A percentile compares a stretch with the other conserved stretches of the same genome.
These are phyloP conservation scores for Dichotomopilus funicola DNA, from an alignment of 2,329 filamentous ascomycete species.

Conservation along the genomic window DNA sequence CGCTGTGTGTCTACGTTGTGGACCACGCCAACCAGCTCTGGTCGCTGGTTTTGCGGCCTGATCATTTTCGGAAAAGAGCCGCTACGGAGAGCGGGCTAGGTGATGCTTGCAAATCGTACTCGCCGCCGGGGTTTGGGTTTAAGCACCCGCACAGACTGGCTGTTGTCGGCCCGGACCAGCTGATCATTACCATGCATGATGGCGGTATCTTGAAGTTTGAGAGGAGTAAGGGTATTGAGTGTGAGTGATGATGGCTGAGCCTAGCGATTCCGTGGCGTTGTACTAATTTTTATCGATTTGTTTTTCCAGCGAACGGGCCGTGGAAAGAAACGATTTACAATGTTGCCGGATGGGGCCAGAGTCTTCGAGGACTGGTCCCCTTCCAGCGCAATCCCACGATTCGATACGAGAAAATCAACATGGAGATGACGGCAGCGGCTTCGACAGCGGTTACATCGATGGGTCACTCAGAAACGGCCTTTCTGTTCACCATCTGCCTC, in stretches of 20 bases:
- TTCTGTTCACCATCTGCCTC: slow-evolving; percentile 73
- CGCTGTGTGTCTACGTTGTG: slow-evolving; percentile 71
- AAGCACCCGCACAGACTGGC: slow-evolving; percentile 75
- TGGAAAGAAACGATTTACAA: slow-evolving; percentile 72
- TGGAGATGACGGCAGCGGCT: slow-evolving; percentile 62
- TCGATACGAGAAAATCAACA: slow-evolving; percentile 54
- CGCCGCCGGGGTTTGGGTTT: slow-evolving; percentile 67
- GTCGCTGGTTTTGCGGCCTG: slow-evolving; percentile 73
- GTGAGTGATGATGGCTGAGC: slow-evolving; percentile 31
- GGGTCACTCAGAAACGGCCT: slow-evolving; percentile 44
- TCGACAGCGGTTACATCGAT: slow-evolving; percentile 51
- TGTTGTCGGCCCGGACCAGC: slow-evolving; percentile 63
- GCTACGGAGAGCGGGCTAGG: slow-evolving; percentile 67
- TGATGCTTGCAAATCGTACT: slow-evolving; percentile 69
- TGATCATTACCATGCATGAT: slow-evolving; percentile 76
- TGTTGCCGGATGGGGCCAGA: slow-evolving; percentile 64
- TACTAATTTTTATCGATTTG: slow-evolving; percentile 4
- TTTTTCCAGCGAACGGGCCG: slow-evolving; percentile 12
- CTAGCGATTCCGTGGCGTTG: neutral
- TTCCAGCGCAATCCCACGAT: slow-evolving; percentile 60
- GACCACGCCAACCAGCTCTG: slow-evolving; percentile 75
- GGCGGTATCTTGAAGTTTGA: slow-evolving; percentile 68
- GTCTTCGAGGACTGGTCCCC: slow-evolving; percentile 58
- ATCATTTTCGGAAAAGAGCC: slow-evolving; percentile 67
- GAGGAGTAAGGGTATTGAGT: slow-evolving; percentile 43